These are phyloP conservation scores for Endothia cerciana DNA, from an alignment of 2,329 filamentous ascomycete genomes.

Conservation along the genomic window DNA sequence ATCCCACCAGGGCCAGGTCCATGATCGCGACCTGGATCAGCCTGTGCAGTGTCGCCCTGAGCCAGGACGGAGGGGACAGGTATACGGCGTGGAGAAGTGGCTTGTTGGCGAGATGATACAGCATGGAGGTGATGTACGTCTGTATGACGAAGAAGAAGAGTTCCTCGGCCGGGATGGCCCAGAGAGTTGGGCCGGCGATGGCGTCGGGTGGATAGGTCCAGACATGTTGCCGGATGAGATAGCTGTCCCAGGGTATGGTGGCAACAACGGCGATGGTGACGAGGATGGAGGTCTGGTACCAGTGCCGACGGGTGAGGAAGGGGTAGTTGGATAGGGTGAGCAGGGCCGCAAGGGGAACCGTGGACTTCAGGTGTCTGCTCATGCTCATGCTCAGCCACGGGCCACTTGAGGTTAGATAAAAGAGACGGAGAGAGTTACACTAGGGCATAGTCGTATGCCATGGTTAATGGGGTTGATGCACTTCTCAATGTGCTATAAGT, in stretches of 20 bases:
- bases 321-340: constrained; percentile 64
- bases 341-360: constrained; percentile 63
- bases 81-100: constrained; percentile 57
- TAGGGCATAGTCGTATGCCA: constrained; percentile 35
- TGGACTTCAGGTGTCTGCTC: constrained; percentile 66
- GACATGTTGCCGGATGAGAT: constrained; percentile 68
- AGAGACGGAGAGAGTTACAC: constrained; percentile 26
- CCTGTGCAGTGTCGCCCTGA: constrained; percentile 11
- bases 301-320: constrained; percentile 63
- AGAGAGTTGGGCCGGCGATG: constrained; percentile 64
- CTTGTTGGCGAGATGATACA: constrained; percentile 71
- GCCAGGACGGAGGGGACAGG: constrained; percentile 32
- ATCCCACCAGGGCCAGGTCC: constrained; percentile 48
- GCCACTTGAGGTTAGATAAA: background rate
- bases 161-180: constrained; percentile 71
- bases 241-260: constrained; percentile 78
- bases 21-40: constrained; percentile 52
- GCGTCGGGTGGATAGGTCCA: constrained; percentile 73
- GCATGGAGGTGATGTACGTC: constrained; percentile 71
- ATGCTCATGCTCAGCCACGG: constrained; percentile 6
- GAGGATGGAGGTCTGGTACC: constrained; percentile 65
- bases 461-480: constrained; percentile 16
- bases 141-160: constrained; percentile 79
- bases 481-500: background rate
- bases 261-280: constrained; percentile 66